Percentiles rank a stretch among this genome's conserved stretches.
Evolutionary conservation across 2,329 filamentous ascomycete genomes (phyloP).

Genomic region (Aureobasidium sp.): DNA sequence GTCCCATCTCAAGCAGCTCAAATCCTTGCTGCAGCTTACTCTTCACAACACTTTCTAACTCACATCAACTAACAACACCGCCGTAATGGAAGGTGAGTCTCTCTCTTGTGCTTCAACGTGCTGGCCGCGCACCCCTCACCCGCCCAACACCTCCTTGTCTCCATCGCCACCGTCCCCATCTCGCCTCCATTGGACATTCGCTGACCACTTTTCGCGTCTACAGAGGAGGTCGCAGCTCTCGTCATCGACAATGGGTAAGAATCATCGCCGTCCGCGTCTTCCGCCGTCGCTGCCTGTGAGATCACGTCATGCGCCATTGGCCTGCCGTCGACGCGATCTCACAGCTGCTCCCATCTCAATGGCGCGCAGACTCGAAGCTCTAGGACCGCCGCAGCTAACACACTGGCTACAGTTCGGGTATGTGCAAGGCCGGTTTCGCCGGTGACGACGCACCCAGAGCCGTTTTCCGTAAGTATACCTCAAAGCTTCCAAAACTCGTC

Average conservation of each 20-base stretch:
- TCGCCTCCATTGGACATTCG: background rate
- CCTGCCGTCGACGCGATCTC: conserved; percentile 28
- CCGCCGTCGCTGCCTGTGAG: conserved; percentile 16
- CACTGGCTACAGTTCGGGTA: conserved; percentile 72
- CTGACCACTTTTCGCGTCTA: conserved; percentile 29
- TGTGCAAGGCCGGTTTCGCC: conserved; percentile 99
- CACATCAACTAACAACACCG: conserved; percentile 18
- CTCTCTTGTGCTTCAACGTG: background rate
- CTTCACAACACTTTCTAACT: background rate
- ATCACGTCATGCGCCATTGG: conserved; percentile 28
- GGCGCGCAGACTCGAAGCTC: conserved; percentile 10
- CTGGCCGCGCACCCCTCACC: conserved; percentile 15
- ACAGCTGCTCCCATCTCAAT: conserved; percentile 4
- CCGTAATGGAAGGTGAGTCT: conserved; percentile 28
- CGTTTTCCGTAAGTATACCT: conserved; percentile 89
- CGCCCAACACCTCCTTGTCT: background rate
- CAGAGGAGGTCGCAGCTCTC: conserved; percentile 99
- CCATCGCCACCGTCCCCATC: conserved; percentile 5
- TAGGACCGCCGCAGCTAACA: conserved; percentile 16
- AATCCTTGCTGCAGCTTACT: conserved; percentile 15
- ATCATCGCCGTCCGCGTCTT: conserved; percentile 26
- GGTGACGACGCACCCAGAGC: conserved; percentile 99
- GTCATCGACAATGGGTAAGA: conserved; percentile 99
- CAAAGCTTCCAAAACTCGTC: conserved; percentile 16
- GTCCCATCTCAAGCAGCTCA: conserved; percentile 14